Conservation (phyloP, 176 grass and related monocot genomes). For the Carex kokanica region DNA sequence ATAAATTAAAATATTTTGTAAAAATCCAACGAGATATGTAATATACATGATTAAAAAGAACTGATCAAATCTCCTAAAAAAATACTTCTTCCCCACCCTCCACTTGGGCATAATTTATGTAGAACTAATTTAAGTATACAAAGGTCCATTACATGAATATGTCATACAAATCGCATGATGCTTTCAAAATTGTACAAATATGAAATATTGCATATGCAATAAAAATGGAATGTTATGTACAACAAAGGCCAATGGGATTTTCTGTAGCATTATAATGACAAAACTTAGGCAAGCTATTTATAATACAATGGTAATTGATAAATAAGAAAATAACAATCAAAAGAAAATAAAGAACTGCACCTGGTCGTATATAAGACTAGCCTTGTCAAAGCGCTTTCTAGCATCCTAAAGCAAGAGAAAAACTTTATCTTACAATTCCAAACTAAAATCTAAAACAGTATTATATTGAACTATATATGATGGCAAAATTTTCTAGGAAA, state of each 20-base stretch:
- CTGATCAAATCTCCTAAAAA: background rate
- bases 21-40: background rate
- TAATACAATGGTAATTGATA: background rate
- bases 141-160: background rate
- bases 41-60: background rate
- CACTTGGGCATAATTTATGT: background rate
- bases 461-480: slow-evolving; percentile 2
- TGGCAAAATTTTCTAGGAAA: background rate
- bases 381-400: slow-evolving; percentile 89
- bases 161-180: background rate
- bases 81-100: background rate
- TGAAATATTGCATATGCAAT: background rate
- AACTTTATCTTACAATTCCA: slow-evolving; percentile 19
- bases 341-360: slow-evolving; percentile 38
- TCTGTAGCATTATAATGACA: background rate
- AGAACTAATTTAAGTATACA: background rate
- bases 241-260: background rate
- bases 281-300: background rate
- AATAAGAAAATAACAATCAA: background rate
- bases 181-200: background rate
- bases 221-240: background rate
- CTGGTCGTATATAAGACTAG: slow-evolving; percentile 95
- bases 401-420: slow-evolving; percentile 67
- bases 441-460: slow-evolving; percentile 16
- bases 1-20: slow-evolving; percentile 18